Evolutionary conservation across 805 yeast species (phyloP).

Genomic region (Isabelozyma heimii): DNA sequence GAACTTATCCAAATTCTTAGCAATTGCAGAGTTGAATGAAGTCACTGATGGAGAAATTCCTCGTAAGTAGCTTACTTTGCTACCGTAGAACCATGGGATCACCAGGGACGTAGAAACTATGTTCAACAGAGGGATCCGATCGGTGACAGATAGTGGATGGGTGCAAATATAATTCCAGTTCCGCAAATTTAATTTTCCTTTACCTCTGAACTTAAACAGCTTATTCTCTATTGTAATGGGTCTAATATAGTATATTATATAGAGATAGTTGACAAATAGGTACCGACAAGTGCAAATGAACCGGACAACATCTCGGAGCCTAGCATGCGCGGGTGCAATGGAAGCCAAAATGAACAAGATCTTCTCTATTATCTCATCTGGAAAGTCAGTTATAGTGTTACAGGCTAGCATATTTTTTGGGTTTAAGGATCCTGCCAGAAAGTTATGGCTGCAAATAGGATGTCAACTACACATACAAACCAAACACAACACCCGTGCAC

Average conservation of each 20-base stretch:
- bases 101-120: not conserved
- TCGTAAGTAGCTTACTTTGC: not conserved
- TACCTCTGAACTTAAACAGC: not conserved
- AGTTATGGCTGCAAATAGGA: not conserved
- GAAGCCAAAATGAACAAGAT: slow-evolving; percentile 6
- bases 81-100: not conserved
- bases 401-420: not conserved
- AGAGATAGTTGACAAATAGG: slow-evolving; percentile 4
- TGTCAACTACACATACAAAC: not conserved
- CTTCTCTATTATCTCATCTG: slow-evolving; percentile 7
- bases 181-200: not conserved
- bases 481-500: not conserved
- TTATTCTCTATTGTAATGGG: slow-evolving; percentile 5
- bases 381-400: slow-evolving; percentile 3
- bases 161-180: not conserved
- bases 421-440: not conserved
- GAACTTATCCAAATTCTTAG: not conserved
- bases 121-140: not conserved
- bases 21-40: not conserved
- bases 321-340: not conserved
- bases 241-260: slow-evolving; percentile 8
- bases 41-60: not conserved
- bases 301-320: slow-evolving; percentile 3
- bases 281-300: slow-evolving; percentile 8
- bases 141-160: not conserved